These are phyloP conservation scores for Podospora fimiseda DNA, from an alignment of 495 filamentous ascomycete species.

Conservation along the genomic window DNA sequence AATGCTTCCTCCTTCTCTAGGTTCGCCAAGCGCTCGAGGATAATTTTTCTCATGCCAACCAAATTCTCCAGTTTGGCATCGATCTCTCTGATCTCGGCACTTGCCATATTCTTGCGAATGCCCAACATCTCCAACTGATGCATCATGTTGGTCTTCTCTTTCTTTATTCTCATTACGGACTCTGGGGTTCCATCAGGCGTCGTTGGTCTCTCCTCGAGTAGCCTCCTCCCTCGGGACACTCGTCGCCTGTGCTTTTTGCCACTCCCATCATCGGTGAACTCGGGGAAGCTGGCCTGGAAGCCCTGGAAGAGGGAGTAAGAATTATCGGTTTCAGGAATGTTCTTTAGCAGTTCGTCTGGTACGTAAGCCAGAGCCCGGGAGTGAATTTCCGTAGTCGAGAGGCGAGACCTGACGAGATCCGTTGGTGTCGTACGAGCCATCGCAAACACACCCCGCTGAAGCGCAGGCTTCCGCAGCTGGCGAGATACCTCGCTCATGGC, in stretches of 20 bases:
- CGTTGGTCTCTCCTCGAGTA: conserved; percentile 56
- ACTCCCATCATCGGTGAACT: conserved; percentile 58
- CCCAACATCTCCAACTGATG: conserved; percentile 86
- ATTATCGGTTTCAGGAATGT: conserved; percentile 80
- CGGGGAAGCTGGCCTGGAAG: conserved; percentile 85
- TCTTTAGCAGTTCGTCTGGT: conserved; percentile 79
- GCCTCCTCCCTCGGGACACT: conserved; percentile 62
- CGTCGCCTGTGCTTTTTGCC: conserved; percentile 64
- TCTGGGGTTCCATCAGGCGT: conserved; percentile 50
- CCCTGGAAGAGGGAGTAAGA: conserved; percentile 92
- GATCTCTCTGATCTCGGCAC: conserved; percentile 90
- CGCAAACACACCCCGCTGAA: conserved; percentile 85
- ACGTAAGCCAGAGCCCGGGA: conserved; percentile 85
- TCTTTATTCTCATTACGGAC: conserved; percentile 62
- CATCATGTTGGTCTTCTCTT: conserved; percentile 67
- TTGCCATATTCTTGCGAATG: conserved; percentile 95
- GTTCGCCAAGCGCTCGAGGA: conserved; percentile 81
- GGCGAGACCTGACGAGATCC: conserved; percentile 84
- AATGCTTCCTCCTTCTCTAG: conserved; percentile 89
- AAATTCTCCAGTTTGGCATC: conserved; percentile 95
- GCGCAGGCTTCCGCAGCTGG: conserved; percentile 70
- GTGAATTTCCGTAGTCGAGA: conserved; percentile 89
- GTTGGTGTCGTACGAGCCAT: conserved; percentile 82
- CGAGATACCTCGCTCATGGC: conserved; percentile 87
- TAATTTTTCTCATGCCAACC: conserved; percentile 87